Evolutionary conservation across 225 moss, liverwort and hornwort species (phyloP), one percentile per base, ranked within the genome.

Genomic region (Climacium dendroides): DNA sequence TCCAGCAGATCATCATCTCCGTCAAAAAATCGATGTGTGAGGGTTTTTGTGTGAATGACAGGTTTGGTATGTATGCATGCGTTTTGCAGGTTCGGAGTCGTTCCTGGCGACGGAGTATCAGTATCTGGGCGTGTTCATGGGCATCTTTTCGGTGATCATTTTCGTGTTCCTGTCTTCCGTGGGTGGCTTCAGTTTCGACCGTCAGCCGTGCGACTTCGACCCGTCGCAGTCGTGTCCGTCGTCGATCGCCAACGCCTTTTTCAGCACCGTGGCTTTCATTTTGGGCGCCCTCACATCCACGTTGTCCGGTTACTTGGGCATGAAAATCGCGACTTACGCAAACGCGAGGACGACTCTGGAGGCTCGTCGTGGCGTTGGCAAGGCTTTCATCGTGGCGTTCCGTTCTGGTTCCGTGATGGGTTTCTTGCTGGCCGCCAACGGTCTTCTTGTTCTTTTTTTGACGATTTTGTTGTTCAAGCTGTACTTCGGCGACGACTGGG

Each of bases 391-490:
- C 52, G 94, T 94, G 13, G 97, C 97, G 2, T 97, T 97, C 89
- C 85, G 97, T 26, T 96, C 97, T 1, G 97, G 97, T 5, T 84
- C 97, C 9, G 97, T 97, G 32, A 97, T 97, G 97, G 97, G 97
- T 5, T 97, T 97, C 81, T 71, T 95, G 85, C 86, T 97, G 14
- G 92, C 97, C 5, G 90, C 96, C 0, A 93, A 92, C 43, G 96
- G 97, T 18, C 85, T 97, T 1, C 82, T 97, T 7, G 97, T 96
- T 1, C 75, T 97, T 8, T 97, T 97, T 69, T 7, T 95, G 58
- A 94, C 97, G 5, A 97, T 97, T 80, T 83, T 97, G 80, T 60
- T 77, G 50, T 97, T 97, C 91, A 97, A 96, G 93, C 64, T 95
- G 2, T 97, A 91, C 89, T 97, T 90, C 53, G 75, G 88, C 12